Conservation (phyloP, 441 rosid genomes). For the Gossypium davidsonii region DNA sequence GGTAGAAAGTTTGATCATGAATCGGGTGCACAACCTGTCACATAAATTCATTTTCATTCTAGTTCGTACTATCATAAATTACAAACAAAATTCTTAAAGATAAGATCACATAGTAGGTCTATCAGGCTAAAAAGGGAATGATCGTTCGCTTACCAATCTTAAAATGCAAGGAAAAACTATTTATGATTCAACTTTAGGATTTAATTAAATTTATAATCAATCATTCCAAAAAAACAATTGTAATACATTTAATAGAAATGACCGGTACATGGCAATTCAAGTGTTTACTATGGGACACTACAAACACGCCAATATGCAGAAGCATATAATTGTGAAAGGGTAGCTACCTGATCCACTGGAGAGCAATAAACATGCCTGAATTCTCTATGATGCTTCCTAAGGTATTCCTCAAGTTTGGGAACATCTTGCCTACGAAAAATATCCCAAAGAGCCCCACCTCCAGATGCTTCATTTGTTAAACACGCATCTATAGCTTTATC, state of each 20-base stretch:
- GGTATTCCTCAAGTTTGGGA: conserved; percentile 54
- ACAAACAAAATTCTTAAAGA: background rate
- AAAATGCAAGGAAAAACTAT: background rate
- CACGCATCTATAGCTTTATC: background rate
- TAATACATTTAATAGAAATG: background rate
- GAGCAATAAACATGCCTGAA: conserved; percentile 51
- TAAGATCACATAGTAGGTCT: background rate
- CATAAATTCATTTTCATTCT: background rate
- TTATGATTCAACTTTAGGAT: background rate
- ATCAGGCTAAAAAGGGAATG: background rate
- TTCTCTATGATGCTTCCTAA: conserved; percentile 51
- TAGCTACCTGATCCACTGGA: conserved; percentile 48
- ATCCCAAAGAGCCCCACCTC: conserved; percentile 80
- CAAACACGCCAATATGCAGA: background rate
- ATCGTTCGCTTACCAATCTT: background rate
- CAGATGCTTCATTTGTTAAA: conserved; percentile 4
- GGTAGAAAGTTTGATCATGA: conserved; percentile 63
- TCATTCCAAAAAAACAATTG: background rate
- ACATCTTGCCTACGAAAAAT: conserved; percentile 75
- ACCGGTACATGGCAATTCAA: background rate
- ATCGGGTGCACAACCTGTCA: conserved; percentile 63
- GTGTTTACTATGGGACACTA: background rate
- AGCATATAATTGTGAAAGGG: background rate
- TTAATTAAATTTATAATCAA: background rate
- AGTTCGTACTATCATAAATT: background rate